Conservation (phyloP, 1,284 basidiomycete genomes). For the Trichosporon inkin region DNA sequence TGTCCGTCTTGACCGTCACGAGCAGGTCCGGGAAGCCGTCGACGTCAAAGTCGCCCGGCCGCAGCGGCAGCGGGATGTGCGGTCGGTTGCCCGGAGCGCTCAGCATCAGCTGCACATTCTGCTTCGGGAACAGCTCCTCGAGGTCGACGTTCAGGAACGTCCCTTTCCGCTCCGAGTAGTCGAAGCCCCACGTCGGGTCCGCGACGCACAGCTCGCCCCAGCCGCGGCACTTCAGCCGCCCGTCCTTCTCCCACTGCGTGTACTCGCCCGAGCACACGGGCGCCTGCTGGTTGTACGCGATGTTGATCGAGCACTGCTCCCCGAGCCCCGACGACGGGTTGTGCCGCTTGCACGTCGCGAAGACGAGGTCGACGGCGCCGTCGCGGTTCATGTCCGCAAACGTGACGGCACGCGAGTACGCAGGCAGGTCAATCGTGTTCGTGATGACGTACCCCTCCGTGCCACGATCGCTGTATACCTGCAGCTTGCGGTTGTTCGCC, state of each 20-base stretch:
- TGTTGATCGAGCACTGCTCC: constrained; percentile 73
- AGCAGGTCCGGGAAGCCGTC: constrained; percentile 94
- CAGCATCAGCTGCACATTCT: constrained; percentile 59
- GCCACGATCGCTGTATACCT: constrained; percentile 54
- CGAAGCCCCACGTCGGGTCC: constrained; percentile 75
- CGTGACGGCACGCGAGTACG: constrained; percentile 70
- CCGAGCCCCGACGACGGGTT: constrained; percentile 67
- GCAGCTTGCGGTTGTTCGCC: constrained; percentile 11
- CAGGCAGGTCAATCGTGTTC: constrained; percentile 66
- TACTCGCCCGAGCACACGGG: constrained; percentile 61
- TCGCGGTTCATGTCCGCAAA: constrained; percentile 96
- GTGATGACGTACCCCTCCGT: constrained; percentile 67
- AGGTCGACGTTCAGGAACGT: constrained; percentile 68
- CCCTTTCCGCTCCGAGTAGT: constrained; percentile 58
- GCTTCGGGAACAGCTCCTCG: constrained; percentile 58
- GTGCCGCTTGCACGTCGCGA: constrained; percentile 72
- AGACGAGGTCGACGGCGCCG: constrained; percentile 92
- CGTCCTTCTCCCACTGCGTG: constrained; percentile 23
- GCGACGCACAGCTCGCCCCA: constrained; percentile 75
- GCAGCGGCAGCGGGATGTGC: constrained; percentile 69
- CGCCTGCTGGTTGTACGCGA: constrained; percentile 90
- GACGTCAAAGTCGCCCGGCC: constrained; percentile 83
- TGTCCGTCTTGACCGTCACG: constrained; percentile 55
- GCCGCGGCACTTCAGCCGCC: constrained; percentile 59
- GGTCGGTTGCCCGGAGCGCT: constrained; percentile 54